Evolutionary conservation across 345 rosid species (phyloP).

Genomic region (Abelmoschus esculentus): DNA sequence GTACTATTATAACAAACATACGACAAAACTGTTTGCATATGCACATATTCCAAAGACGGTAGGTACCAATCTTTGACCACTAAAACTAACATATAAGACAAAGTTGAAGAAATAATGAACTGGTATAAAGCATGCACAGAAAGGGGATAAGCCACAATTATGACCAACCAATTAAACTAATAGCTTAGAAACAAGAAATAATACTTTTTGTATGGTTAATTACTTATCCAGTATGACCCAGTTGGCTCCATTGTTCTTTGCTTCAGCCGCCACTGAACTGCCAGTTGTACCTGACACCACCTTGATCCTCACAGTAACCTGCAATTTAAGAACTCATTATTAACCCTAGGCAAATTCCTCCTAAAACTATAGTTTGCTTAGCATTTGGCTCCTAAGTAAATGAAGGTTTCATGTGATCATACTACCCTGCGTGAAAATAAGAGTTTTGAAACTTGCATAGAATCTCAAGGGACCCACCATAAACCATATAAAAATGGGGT

Average conservation of each 20-base stretch:
- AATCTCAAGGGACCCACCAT: background rate
- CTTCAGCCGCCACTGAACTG: slow-evolving; percentile 55
- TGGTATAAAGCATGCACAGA: background rate
- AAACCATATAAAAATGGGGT: slow-evolving; percentile 7
- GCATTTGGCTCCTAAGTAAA: background rate
- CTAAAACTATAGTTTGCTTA: background rate
- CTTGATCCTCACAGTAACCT: slow-evolving; percentile 68
- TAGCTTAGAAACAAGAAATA: slow-evolving; percentile 44
- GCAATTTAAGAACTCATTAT: slow-evolving; percentile 10
- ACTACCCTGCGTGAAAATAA: background rate
- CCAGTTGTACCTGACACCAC: slow-evolving; percentile 43
- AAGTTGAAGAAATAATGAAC: background rate
- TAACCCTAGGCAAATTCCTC: background rate
- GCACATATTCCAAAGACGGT: background rate
- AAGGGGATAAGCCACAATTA: background rate
- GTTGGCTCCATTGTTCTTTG: slow-evolving; percentile 47
- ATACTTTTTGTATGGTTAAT: slow-evolving; percentile 41
- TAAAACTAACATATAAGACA: slow-evolving; percentile 3
- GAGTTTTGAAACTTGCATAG: background rate
- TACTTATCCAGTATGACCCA: slow-evolving; percentile 88
- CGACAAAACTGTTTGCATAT: background rate
- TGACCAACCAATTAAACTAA: slow-evolving; percentile 19
- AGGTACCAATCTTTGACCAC: background rate
- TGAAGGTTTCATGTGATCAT: background rate
- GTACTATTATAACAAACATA: background rate